Evolutionary conservation across 208 protist species (phyloP).

Genomic region (Acanthamoeba royreba): DNA sequence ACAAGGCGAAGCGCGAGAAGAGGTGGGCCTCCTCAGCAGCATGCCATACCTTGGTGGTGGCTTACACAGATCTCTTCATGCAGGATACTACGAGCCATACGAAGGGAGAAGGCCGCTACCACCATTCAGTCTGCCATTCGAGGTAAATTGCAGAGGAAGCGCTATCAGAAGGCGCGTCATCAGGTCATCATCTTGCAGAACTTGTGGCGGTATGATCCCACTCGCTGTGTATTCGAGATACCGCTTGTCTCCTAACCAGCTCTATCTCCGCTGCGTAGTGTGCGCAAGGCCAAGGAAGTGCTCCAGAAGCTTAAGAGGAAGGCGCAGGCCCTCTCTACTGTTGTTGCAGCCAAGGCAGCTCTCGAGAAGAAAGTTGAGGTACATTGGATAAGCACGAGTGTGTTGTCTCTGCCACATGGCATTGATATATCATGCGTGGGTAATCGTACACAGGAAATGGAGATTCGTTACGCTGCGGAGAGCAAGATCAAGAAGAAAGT

Average conservation of each 20-base stretch:
- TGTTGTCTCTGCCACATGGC: too few species aligned
- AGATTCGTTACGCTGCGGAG: neutral
- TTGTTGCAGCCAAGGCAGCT: constrained; percentile 18
- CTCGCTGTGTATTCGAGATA: neutral
- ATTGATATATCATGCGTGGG: neutral
- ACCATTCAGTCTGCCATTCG: neutral
- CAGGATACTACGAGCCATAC: neutral
- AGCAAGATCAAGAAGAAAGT: constrained; percentile 19
- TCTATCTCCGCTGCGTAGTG: neutral
- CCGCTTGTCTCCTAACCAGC: neutral
- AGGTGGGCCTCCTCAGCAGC: too few species aligned
- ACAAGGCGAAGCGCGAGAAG: neutral
- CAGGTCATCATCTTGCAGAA: neutral
- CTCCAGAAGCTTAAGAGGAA: neutral
- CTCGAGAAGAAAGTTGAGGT: constrained; percentile 30
- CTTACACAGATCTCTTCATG: neutral
- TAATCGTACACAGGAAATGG: neutral
- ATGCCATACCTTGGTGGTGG: too few species aligned
- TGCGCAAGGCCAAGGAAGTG: neutral
- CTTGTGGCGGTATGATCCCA: neutral
- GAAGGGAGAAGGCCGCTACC: neutral
- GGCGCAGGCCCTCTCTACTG: neutral
- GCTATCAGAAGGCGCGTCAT: neutral
- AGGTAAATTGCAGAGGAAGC: neutral
- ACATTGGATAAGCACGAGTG: neutral